A percentile compares a stretch with the other conserved stretches of the same genome.
Evolutionary conservation across 192 early-diverging fungal species (phyloP).

Genomic region (Backusella macrospora): DNA sequence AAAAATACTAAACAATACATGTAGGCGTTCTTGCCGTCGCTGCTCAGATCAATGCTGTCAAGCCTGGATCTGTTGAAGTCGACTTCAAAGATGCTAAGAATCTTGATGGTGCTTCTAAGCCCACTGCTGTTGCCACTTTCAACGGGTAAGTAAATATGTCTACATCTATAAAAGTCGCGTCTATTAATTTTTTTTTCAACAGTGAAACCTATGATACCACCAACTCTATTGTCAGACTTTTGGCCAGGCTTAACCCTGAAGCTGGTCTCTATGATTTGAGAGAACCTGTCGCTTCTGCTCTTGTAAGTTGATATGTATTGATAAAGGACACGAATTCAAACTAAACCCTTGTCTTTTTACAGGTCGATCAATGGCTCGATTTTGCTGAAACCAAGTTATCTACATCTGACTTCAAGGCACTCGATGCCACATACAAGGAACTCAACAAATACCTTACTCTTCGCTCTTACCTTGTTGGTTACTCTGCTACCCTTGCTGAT

Average conservation of each 20-base stretch:
- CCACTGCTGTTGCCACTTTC: slow-evolving; percentile 29
- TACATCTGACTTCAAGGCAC: slow-evolving; percentile 67
- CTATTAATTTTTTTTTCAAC: background rate
- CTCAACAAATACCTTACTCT: slow-evolving; percentile 85
- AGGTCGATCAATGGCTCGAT: slow-evolving; percentile 74
- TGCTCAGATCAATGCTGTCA: slow-evolving; percentile 25
- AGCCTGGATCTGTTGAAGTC: slow-evolving; percentile 32
- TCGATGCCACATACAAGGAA: slow-evolving; percentile 66
- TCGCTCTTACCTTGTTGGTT: slow-evolving; percentile 81
- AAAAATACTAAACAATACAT: background rate
- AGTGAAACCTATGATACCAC: slow-evolving; percentile 35
- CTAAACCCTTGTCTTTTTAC: background rate
- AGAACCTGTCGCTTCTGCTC: slow-evolving; percentile 47
- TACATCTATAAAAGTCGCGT: too few relatives aligned
- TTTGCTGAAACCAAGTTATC: slow-evolving; percentile 67
- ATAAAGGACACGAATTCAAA: background rate
- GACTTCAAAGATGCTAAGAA: slow-evolving; percentile 33
- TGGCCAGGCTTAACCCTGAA: slow-evolving; percentile 34
- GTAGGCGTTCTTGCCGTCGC: slow-evolving; percentile 27
- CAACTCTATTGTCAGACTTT: slow-evolving; percentile 36
- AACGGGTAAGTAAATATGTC: slow-evolving; percentile 26
- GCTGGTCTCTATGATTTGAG: slow-evolving; percentile 35
- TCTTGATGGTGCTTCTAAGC: slow-evolving; percentile 29
- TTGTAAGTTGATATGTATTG: slow-evolving; percentile 35
- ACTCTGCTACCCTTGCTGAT: slow-evolving; percentile 78